phyloP scores from a whole-genome alignment of 805 yeast genomes.

The Jamesozyma lodderae region DNA sequence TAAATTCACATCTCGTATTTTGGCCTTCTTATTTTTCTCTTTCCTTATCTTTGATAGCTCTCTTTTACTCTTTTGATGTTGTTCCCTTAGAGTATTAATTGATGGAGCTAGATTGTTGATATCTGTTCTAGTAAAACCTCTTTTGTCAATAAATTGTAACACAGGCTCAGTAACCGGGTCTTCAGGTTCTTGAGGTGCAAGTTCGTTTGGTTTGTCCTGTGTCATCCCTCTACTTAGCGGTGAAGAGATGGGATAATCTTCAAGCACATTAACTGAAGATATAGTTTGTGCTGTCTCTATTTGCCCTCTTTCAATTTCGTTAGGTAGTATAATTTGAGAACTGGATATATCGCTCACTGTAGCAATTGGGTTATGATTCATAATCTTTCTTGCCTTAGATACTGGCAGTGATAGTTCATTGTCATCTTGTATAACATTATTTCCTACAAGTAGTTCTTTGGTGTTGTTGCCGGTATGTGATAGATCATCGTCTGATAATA shows the following conservation, averaged over 20 bases:
- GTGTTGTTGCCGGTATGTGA: slow-evolving; percentile 4
- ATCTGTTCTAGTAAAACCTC: too few species aligned
- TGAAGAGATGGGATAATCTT: slow-evolving; percentile 12
- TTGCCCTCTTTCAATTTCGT: neutral
- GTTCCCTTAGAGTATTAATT: neutral
- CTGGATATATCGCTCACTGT: neutral
- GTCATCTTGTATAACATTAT: neutral
- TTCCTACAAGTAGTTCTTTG: neutral
- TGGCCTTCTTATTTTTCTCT: neutral
- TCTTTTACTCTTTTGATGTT: neutral
- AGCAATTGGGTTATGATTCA: neutral
- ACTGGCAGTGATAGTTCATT: neutral
- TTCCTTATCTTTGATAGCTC: neutral
- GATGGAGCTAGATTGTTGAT: too few species aligned
- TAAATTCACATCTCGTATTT: neutral
- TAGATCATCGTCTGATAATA: slow-evolving; percentile 10
- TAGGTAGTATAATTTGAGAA: neutral
- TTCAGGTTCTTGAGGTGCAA: too few species aligned
- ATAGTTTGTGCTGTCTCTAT: neutral
- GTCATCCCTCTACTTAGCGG: too few species aligned
- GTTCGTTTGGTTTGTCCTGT: too few species aligned
- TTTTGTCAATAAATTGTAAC: too few species aligned
- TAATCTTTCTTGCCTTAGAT: neutral
- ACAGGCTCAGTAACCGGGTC: too few species aligned
- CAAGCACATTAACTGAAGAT: slow-evolving; percentile 6